These are phyloP conservation scores for Camelina hispida DNA, from an alignment of 345 rosid species.

Conservation along the genomic window DNA sequence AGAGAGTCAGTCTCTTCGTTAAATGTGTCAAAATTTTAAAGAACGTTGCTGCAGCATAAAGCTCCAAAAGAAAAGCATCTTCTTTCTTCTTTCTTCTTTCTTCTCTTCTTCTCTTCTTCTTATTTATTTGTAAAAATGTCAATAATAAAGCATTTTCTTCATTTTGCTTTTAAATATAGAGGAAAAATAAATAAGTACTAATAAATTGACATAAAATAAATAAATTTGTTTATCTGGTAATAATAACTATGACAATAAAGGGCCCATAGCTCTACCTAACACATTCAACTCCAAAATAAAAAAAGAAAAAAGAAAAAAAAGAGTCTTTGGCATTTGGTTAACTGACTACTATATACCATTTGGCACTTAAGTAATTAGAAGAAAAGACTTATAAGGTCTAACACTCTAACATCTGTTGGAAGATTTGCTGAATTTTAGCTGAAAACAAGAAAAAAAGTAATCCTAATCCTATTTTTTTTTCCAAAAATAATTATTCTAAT, in stretches of 20 bases:
- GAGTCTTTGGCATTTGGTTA: constrained; percentile 17
- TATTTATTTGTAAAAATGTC: neutral
- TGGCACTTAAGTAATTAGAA: neutral
- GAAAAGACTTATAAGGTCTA: too few relatives aligned
- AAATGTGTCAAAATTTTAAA: constrained; percentile 34
- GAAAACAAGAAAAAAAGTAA: neutral
- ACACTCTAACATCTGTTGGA: neutral
- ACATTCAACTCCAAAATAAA: constrained; percentile 15
- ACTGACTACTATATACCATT: neutral
- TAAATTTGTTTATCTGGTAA: neutral
- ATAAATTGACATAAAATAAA: neutral
- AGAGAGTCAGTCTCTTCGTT: constrained; percentile 11
- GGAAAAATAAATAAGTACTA: neutral
- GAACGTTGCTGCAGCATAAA: constrained; percentile 41
- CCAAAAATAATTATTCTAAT: neutral
- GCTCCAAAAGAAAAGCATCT: constrained; percentile 41
- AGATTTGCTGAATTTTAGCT: neutral
- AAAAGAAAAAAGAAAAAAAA: neutral
- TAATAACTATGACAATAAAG: constrained; percentile 21
- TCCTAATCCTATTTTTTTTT: too few relatives aligned
- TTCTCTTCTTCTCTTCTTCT: neutral
- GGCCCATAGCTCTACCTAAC: constrained; percentile 13
- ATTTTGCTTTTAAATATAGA: neutral
- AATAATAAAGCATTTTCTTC: constrained; percentile 20
- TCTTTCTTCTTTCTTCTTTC: neutral